Base-by-base conservation (phyloP, 1,139 yeast genomes). In the Saccharomyces uvarum region DNA sequence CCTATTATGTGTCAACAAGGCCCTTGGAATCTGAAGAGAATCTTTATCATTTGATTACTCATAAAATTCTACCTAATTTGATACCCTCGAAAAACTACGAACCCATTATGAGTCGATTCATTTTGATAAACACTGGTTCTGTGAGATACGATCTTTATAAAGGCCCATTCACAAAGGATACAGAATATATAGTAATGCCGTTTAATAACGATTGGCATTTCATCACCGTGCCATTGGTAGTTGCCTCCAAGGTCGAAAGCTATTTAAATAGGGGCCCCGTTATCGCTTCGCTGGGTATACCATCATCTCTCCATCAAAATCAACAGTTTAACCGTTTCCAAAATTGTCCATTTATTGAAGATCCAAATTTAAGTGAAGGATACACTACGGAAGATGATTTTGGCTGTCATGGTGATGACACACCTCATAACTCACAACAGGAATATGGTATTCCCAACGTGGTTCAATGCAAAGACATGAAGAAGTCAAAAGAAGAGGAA, bases 361-460 rank as follows among this genome's bases (percentile, higher is more conserved):
- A 62, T 14, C 68, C 69, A 13, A 44, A 51, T 0, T 55, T 67
- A 6, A 59, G 65, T 3, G 66, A 66, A 50, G 98, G 99, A 0
- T 87, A 87, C 63, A 84, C 83, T 0, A 90, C 99, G 0, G 66
- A 73, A 51, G 99, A 93, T 68, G 98, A 90, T 64, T 77, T 79
- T 63, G 98, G 97, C 0, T 70, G 74, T 57, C 82, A 82, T 59
- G 99, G 99, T 14, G 99, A 93, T 66, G 98, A 93, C 65, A 89
- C 96, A 0, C 74, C 78, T 1, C 99, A 93, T 70, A 76, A 75
- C 54, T 79, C 86, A 1, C 79, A 86, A 54, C 74, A 75, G 0
- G 75, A 77, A 56, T 84, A 77, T 65, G 79, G 78, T 4, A 75
- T 88, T 3, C 96, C 97, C 2, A 89, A 88, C 62, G 95, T 88